These are phyloP conservation scores for Chrysoporthe puriensis DNA, from an alignment of 2,329 filamentous ascomycete genomes.

Conservation along the genomic window DNA sequence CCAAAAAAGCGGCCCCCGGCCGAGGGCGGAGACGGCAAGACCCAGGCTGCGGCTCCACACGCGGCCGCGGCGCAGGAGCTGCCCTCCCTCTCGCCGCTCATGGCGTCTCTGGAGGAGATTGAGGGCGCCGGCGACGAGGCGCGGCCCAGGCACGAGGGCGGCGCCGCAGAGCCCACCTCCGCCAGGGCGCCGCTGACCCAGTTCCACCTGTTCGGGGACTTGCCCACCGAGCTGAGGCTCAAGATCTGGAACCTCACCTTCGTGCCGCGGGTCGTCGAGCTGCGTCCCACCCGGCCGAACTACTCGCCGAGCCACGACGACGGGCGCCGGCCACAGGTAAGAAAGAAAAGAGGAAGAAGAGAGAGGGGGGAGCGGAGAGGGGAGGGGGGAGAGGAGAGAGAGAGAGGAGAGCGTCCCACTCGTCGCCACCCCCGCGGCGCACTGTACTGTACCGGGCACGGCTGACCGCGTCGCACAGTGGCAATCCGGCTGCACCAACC, in stretches of 20 bases:
- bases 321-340: slow-evolving; percentile 25
- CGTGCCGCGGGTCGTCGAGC: slow-evolving; percentile 39
- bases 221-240: slow-evolving; percentile 43
- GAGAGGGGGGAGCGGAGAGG: no score
- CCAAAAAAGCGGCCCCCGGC: not conserved
- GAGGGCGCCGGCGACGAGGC: not conserved
- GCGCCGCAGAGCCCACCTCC: not conserved
- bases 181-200: not conserved
- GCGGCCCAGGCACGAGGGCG: no score
- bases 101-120: slow-evolving; percentile 8
- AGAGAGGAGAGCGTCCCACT: no score
- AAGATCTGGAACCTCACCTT: slow-evolving; percentile 42
- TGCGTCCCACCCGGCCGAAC: slow-evolving; percentile 38
- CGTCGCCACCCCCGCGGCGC: no score
- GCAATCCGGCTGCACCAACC: slow-evolving; percentile 40
- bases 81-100: slow-evolving; percentile 21
- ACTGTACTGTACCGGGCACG: no score
- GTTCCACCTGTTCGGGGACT: slow-evolving; percentile 37
- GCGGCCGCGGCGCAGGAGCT: slow-evolving; percentile 1
- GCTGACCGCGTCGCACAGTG: slow-evolving; percentile 29
- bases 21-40: not conserved
- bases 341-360: not conserved
- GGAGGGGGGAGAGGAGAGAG: no score
- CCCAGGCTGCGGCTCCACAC: not conserved
- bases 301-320: slow-evolving; percentile 34